phyloP scores from a whole-genome alignment of 371 early-diverging fungal genomes.

The Catenaria anguillulae region DNA sequence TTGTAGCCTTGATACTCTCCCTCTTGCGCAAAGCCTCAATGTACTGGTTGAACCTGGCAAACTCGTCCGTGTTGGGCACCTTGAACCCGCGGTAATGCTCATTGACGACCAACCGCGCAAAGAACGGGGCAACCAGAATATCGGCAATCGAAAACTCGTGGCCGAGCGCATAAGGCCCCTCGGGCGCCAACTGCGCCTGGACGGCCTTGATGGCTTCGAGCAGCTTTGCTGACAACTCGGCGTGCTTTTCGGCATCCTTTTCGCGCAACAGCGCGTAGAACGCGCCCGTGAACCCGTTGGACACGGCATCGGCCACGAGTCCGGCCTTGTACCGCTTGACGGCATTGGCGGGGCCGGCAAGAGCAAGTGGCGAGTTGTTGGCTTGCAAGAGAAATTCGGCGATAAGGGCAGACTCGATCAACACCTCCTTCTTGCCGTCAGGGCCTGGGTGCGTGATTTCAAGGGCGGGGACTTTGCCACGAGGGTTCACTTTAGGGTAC shows the following conservation, averaged over 20 bases:
- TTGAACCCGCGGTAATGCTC: slow-evolving; percentile 12
- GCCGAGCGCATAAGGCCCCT: slow-evolving; percentile 47
- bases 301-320: background rate
- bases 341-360: background rate
- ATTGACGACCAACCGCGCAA: slow-evolving; percentile 17
- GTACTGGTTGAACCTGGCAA: background rate
- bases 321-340: background rate
- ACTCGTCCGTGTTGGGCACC: slow-evolving; percentile 14
- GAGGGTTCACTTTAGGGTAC: slow-evolving; percentile 28
- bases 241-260: slow-evolving; percentile 2
- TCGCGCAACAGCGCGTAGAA: background rate
- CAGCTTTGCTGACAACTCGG: slow-evolving; percentile 5
- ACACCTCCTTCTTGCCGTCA: slow-evolving; percentile 2
- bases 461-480: slow-evolving; percentile 35
- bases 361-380: background rate
- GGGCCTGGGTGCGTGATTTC: slow-evolving; percentile 14
- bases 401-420: slow-evolving; percentile 36
- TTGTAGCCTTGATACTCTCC: background rate
- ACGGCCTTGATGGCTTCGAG: slow-evolving; percentile 22
- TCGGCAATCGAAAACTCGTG: slow-evolving; percentile 41
- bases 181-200: slow-evolving; percentile 25
- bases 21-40: background rate
- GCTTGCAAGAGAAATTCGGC: slow-evolving; percentile 20
- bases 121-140: slow-evolving; percentile 34
- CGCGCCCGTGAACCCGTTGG: background rate